phyloP scores from a whole-genome alignment of 192 early-diverging fungal genomes.

The Rhizophagus clarus region DNA sequence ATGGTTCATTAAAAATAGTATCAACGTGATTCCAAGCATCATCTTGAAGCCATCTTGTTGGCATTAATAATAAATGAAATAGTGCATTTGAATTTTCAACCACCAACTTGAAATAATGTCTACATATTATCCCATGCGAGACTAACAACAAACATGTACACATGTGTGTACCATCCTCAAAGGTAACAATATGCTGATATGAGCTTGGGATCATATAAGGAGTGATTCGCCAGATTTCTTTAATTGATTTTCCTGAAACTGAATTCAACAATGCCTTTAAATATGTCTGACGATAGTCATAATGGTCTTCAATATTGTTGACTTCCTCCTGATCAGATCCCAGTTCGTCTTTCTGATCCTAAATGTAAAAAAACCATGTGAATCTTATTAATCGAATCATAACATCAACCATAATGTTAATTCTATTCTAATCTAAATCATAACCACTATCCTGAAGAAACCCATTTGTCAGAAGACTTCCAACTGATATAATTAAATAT shows the following conservation, averaged over 20 bases:
- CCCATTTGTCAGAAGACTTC: too few species aligned
- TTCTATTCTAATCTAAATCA: too few species aligned
- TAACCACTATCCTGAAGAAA: too few species aligned
- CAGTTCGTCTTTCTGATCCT: not conserved
- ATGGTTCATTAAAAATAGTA: not conserved
- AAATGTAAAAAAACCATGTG: too few species aligned
- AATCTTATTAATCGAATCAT: too few species aligned
- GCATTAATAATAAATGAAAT: not conserved
- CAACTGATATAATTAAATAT: too few species aligned
- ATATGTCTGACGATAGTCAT: not conserved
- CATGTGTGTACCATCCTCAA: not conserved
- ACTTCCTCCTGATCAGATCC: not conserved
- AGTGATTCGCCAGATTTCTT: not conserved
- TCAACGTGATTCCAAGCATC: not conserved
- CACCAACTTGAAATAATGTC: not conserved
- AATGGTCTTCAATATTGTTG: not conserved
- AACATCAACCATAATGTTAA: too few species aligned
- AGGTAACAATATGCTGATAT: not conserved
- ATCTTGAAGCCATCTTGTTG: conserved; percentile 4
- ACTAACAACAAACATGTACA: not conserved
- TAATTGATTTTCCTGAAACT: not conserved
- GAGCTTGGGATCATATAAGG: not conserved
- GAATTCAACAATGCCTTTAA: conserved; percentile 2
- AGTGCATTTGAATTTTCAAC: not conserved
- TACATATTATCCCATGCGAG: not conserved